Conservation (phyloP, 2,329 filamentous ascomycete species). For the Hymenoscyphus occultus region DNA sequence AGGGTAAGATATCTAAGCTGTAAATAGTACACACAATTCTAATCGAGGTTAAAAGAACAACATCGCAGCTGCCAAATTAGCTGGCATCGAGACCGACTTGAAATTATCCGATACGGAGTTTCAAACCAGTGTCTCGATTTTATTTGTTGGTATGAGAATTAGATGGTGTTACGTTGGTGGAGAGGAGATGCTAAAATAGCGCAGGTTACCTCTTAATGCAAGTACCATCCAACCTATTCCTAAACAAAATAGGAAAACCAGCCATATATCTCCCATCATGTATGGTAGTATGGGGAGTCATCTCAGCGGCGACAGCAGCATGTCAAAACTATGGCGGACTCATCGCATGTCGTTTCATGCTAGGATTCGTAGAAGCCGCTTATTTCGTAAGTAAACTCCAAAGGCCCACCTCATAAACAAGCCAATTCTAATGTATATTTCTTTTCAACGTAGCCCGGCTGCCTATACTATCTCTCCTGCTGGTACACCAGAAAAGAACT, state of each 20-base stretch:
- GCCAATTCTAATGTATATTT: not conserved
- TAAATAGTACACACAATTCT: constrained; percentile 55
- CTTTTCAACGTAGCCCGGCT: constrained; percentile 30
- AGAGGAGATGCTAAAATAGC: not conserved
- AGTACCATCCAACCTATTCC: constrained; percentile 48
- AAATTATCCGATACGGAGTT: constrained; percentile 42
- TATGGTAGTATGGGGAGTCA: constrained; percentile 49
- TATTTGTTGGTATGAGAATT: constrained; percentile 36
- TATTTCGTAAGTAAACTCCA: constrained; percentile 44
- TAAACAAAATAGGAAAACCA: constrained; percentile 49
- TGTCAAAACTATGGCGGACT: constrained; percentile 47
- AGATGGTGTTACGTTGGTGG: not conserved
- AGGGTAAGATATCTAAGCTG: constrained; percentile 39
- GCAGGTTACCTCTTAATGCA: constrained; percentile 40
- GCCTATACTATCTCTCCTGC: constrained; percentile 59
- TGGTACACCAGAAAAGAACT: constrained; percentile 72
- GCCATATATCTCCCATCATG: constrained; percentile 49
- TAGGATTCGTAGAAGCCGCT: constrained; percentile 54
- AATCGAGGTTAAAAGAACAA: constrained; percentile 49
- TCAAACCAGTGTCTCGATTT: constrained; percentile 42
- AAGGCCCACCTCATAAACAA: not conserved
- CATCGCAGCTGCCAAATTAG: constrained; percentile 53
- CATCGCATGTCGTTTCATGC: constrained; percentile 46
- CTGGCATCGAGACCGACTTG: constrained; percentile 46
- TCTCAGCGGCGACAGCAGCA: constrained; percentile 48